Evolutionary conservation across 176 grass and related monocot species (phyloP), one percentile per base, ranked within the genome.

Genomic region (Ananas comosus): DNA sequence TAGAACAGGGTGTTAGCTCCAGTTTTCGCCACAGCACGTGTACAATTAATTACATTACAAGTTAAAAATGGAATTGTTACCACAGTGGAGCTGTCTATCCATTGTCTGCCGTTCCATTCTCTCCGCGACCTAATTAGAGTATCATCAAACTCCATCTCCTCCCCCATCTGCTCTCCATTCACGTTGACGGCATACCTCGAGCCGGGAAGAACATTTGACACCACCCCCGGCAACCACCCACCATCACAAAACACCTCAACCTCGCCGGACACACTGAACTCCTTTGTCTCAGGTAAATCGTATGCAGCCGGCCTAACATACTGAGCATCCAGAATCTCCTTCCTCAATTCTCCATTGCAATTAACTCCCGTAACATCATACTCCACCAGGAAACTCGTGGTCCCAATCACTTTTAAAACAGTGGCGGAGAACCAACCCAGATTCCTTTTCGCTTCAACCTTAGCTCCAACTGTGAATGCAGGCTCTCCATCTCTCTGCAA

Each of bases 351-450:
- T 12, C 2, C 24, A 0, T 57, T 70, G 11, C 47, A 76, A 0
- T 65, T 76, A 21, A 29, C 79, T 65, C 72, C 68, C 61, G 69
- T 65, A 71, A 80, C 74, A 33, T 70, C 42, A 70, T 88, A 91
- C 70, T 80, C 79, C 5, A 91, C 82, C 10, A 85, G 8, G 61
- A 80, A 83, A 57, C 73, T 82, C 16, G 65, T 59, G 24, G 13
- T 57, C 50, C 79, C 80, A 13, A 88, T 63, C 25, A 75, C 70
- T 50, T 80, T 66, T 10, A 66, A 3, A 4, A 91, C 64, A 1
- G 21, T 88, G 3, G 89, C 85, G 0, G 63, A 68, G 65, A 91
- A 91, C 89, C 89, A 91, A 12, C 73, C 76, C 57, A 73, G 65
- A 4, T 82, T 65, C 68, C 82, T 52, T 4, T 13, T 70, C 3